Percentiles rank a stretch among this genome's conserved stretches.
Evolutionary conservation across 768 basidiomycete species (phyloP).

Genomic region (Leccinum longicurvipes): DNA sequence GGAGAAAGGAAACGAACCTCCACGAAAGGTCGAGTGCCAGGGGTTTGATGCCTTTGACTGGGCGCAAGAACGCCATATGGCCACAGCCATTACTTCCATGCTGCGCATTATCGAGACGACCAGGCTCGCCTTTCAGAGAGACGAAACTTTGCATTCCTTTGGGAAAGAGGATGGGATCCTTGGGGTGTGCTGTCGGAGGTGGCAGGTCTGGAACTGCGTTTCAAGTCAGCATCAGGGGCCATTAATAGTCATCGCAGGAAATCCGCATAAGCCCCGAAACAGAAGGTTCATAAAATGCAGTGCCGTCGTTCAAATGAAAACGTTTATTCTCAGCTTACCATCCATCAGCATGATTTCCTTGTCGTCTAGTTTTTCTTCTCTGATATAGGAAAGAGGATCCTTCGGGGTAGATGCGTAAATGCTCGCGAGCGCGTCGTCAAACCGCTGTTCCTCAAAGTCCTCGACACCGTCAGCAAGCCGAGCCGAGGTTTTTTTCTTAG

Average conservation of each 20-base stretch:
- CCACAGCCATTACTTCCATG: not conserved
- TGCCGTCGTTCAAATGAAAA: constrained; percentile 9
- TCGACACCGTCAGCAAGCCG: not conserved
- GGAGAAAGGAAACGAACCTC: constrained; percentile 44
- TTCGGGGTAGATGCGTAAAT: constrained; percentile 31
- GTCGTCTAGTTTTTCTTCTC: constrained; percentile 56
- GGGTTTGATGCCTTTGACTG: constrained; percentile 56
- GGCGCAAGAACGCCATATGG: constrained; percentile 38
- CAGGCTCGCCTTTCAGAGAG: constrained; percentile 17
- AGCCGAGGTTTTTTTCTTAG: not conserved
- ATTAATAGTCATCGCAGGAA: constrained; percentile 16
- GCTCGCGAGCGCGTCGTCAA: constrained; percentile 32
- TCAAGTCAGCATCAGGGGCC: constrained; percentile 19
- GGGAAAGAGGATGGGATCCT: constrained; percentile 33
- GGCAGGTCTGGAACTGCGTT: constrained; percentile 52
- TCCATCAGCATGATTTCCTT: constrained; percentile 53
- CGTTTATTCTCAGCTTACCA: constrained; percentile 36
- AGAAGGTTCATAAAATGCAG: constrained; percentile 13
- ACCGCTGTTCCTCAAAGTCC: constrained; percentile 12
- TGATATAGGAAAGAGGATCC: constrained; percentile 36
- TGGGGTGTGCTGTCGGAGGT: constrained; percentile 48
- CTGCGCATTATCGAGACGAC: not conserved
- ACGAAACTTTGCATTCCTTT: constrained; percentile 28
- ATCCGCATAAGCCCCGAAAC: constrained; percentile 24
- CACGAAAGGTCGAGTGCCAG: constrained; percentile 62